Percentiles rank a stretch among this genome's conserved stretches.
Evolutionary conservation across 176 grass and related monocot species (phyloP).

Genomic region (Elymus sibiricus): DNA sequence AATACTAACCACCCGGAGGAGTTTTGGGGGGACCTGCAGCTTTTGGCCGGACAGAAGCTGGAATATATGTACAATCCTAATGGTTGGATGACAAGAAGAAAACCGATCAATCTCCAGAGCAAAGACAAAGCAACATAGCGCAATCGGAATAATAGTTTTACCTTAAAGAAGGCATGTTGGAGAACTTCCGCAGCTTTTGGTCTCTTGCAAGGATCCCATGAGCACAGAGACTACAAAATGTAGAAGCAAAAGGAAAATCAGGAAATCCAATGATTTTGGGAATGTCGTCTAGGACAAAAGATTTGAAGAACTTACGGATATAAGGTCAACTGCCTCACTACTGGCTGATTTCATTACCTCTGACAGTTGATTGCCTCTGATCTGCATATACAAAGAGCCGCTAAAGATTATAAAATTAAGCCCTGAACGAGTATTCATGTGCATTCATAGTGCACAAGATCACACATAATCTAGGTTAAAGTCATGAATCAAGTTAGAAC

Average conservation of each 20-base stretch:
- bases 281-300: constrained; percentile 8
- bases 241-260: neutral
- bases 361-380: constrained; percentile 53
- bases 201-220: constrained; percentile 92
- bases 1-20: constrained; percentile 75
- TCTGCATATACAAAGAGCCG: constrained; percentile 35
- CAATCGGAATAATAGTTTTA: constrained; percentile 11
- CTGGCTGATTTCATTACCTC: constrained; percentile 68
- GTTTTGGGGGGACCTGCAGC: constrained; percentile 55
- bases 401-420: constrained; percentile 4
- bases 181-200: constrained; percentile 87
- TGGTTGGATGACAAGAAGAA: constrained; percentile 20
- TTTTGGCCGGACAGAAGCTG: constrained; percentile 57
- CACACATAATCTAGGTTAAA: neutral
- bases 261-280: neutral
- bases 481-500: neutral
- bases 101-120: neutral
- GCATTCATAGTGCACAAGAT: constrained; percentile 13
- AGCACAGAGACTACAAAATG: constrained; percentile 67
- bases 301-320: constrained; percentile 57
- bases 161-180: constrained; percentile 88
- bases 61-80: constrained; percentile 43
- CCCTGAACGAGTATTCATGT: neutral
- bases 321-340: constrained; percentile 65
- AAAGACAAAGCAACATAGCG: neutral